A percentile compares a stretch with the other conserved stretches of the same genome.
phyloP scores from a whole-genome alignment of 148 eudicot genomes.

The Pharnaceum exiguum region DNA sequence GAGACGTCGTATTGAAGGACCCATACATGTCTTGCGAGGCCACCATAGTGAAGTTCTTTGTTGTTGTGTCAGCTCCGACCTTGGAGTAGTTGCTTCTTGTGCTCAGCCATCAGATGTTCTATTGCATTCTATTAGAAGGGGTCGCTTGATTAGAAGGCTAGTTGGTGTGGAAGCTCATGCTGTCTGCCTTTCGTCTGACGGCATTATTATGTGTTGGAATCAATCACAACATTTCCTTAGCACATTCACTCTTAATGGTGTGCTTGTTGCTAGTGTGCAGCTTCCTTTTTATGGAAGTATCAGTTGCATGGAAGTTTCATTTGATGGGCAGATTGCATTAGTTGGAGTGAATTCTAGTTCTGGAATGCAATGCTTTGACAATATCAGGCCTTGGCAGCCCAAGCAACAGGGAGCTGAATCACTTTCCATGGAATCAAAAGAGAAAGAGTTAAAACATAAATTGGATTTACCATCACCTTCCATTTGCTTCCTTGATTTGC shows the following conservation, averaged over 20 bases:
- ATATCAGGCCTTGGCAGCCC: slow-evolving; percentile 25
- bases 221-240: slow-evolving; percentile 48
- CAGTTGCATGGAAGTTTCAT: slow-evolving; percentile 82
- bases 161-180: slow-evolving; percentile 68
- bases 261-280: slow-evolving; percentile 48
- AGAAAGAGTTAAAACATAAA: slow-evolving; percentile 23
- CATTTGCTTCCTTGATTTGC: slow-evolving; percentile 77
- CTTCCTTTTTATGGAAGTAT: slow-evolving; percentile 60
- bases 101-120: slow-evolving; percentile 72
- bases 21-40: slow-evolving; percentile 87
- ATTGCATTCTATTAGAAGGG: slow-evolving; percentile 71
- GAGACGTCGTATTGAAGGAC: slow-evolving; percentile 79
- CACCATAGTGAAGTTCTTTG: slow-evolving; percentile 74
- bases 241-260: slow-evolving; percentile 79
- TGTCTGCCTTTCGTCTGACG: slow-evolving; percentile 71
- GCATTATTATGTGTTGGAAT: slow-evolving; percentile 79
- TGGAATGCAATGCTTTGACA: slow-evolving; percentile 42
- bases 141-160: slow-evolving; percentile 78
- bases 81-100: slow-evolving; percentile 85
- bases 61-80: slow-evolving; percentile 85
- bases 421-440: slow-evolving; percentile 27
- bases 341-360: slow-evolving; percentile 62
- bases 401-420: slow-evolving; percentile 24
- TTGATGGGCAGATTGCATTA: slow-evolving; percentile 75
- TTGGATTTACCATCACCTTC: slow-evolving; percentile 68